Evolutionary conservation across 1,284 basidiomycete genomes (phyloP), one percentile per base, ranked within the genome.

Genomic region (Ganoderma resinaceum): DNA sequence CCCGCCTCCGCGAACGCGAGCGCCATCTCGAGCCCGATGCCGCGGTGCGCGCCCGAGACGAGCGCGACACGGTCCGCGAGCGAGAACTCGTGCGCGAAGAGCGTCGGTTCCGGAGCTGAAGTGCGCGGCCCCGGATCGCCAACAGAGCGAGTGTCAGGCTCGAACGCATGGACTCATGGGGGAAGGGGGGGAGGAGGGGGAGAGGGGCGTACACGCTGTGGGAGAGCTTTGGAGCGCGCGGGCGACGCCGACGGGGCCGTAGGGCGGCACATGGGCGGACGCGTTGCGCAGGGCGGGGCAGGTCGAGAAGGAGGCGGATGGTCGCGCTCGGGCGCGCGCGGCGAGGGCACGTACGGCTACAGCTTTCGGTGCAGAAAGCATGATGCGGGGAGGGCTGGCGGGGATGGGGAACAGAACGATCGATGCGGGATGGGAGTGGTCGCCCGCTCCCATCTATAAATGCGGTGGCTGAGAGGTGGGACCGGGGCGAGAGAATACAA

Each of bases 1-100:
- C 93, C 94, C 2, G 89, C 89, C 80, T 96, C 94, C 40, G 88
- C 86, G 37, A 94, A 81, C 1, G 90, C 87, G 66, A 94, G 83
- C 29, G 93, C 92, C 86, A 93, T 91, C 79, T 94, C 93, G 43
- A 96, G 86, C 2, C 95, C 94, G 8, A 96, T 85, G 1, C 94
- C 94, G 57, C 94, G 85, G 73, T 93, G 92, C 1, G 85, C 94
- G 9, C 93, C 93, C 0, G 93, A 91, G 49, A 95, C 89, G 67
- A 95, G 82, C 37, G 87, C 91, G 11, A 93, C 92, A 20, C 91
- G 89, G 73, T 90, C 90, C 20, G 81, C 82, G 42, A 95, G 85
- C 12, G 88, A 85, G 80, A 96, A 95, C 76, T 94, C 93, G 66
- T 90, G 70, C 83, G 75, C 87, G 89, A 72, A 94, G 84, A 78